Evolutionary conservation across 1,139 yeast genomes (phyloP).

Genomic region (Protomyces macrosporus): DNA sequence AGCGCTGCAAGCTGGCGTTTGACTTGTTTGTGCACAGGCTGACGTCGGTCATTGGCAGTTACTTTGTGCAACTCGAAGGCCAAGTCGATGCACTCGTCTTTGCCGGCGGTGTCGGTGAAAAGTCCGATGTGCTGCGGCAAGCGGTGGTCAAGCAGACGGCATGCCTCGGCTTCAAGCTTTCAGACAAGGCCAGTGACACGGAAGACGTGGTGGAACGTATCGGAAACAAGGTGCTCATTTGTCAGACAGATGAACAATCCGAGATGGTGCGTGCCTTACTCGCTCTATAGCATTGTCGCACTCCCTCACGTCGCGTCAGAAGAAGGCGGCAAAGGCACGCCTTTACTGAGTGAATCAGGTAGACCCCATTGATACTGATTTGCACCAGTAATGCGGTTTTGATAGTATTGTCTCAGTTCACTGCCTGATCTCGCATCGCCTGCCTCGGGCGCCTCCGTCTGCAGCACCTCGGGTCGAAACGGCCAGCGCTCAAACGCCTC

Average conservation of each 20-base stretch:
- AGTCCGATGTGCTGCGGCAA: conserved; percentile 28
- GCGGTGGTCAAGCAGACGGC: conserved; percentile 3
- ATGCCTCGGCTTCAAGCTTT: conserved; percentile 14
- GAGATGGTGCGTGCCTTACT: conserved; percentile 27
- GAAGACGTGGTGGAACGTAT: conserved; percentile 27
- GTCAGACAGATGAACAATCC: conserved; percentile 32
- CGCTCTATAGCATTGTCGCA: too few species aligned
- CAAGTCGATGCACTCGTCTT: conserved; percentile 32
- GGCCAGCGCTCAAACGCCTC: conserved; percentile 18
- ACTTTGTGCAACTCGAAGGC: conserved; percentile 31
- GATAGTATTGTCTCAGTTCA: background rate
- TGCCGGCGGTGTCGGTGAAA: conserved; percentile 34
- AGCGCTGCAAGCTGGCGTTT: conserved; percentile 30
- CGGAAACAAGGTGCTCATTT: conserved; percentile 27
- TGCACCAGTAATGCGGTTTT: background rate
- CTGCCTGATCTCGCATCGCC: background rate
- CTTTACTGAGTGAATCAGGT: background rate
- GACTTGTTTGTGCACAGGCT: conserved; percentile 32
- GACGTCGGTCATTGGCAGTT: conserved; percentile 30
- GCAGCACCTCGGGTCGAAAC: conserved; percentile 10
- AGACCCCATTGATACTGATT: background rate
- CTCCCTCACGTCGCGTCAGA: too few species aligned
- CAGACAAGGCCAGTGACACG: conserved; percentile 18
- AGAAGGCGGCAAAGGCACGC: background rate
- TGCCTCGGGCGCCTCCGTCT: conserved; percentile 2